These are phyloP conservation scores for Calonectria honghensis DNA, from an alignment of 2,329 filamentous ascomycete species.

Conservation along the genomic window DNA sequence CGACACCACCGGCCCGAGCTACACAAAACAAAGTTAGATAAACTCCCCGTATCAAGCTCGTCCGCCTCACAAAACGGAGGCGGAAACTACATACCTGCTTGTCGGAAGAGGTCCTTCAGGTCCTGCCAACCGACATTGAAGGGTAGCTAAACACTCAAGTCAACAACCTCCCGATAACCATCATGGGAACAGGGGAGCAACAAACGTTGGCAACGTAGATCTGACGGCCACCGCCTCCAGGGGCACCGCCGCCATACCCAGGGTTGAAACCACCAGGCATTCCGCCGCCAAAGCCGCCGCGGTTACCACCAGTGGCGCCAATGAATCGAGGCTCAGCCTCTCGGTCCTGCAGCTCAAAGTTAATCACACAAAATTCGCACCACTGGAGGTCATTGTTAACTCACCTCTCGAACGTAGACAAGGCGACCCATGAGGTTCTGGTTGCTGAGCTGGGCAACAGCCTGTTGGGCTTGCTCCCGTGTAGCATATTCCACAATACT, in stretches of 20 bases:
- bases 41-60: constrained; percentile 12
- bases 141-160: constrained; percentile 80
- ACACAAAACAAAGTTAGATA: constrained; percentile 38
- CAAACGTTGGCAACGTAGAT: constrained; percentile 99
- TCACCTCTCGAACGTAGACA: constrained; percentile 98
- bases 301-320: constrained; percentile 78
- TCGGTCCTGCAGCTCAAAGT: constrained; percentile 80
- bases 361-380: neutral
- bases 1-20: constrained; percentile 83
- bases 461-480: constrained; percentile 98
- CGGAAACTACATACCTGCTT: constrained; percentile 84
- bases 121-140: constrained; percentile 99
- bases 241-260: constrained; percentile 69
- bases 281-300: constrained; percentile 77
- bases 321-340: constrained; percentile 98
- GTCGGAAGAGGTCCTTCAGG: constrained; percentile 97
- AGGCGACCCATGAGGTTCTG: constrained; percentile 99
- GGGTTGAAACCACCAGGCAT: constrained; percentile 74
- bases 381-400: constrained; percentile 48
- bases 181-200: constrained; percentile 61
- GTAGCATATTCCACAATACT: constrained; percentile 99
- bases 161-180: constrained; percentile 43
- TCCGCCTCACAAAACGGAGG: constrained; percentile 11
- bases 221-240: constrained; percentile 81
- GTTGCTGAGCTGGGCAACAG: constrained; percentile 98